Conservation (phyloP, 2,329 filamentous ascomycete species). For the Talaromyces marneffei region DNA sequence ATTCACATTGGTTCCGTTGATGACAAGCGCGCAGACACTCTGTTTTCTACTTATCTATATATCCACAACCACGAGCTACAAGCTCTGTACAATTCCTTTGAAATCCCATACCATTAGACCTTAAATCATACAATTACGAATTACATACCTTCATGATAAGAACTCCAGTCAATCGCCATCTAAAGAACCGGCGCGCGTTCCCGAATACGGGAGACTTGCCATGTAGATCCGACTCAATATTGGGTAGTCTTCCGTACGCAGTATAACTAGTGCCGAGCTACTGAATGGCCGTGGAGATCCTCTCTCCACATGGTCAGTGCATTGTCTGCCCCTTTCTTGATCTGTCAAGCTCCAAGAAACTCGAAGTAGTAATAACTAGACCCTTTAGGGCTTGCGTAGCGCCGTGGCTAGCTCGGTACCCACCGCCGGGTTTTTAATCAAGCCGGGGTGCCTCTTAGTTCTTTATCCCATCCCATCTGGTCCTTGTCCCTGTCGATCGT, state of each 20-base stretch:
- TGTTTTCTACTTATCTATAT: neutral
- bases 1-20: neutral
- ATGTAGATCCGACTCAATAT: slow-evolving; percentile 7
- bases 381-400: neutral
- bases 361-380: neutral
- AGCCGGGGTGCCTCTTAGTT: neutral
- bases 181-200: neutral
- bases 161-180: neutral
- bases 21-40: neutral
- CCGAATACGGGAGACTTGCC: neutral
- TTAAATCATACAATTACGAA: neutral
- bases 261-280: neutral
- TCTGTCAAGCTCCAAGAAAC: neutral
- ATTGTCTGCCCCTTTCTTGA: neutral
- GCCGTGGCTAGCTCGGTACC: neutral
- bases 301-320: slow-evolving; percentile 1
- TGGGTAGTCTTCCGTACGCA: neutral
- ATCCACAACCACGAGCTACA: neutral
- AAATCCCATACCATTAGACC: neutral
- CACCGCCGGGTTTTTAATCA: neutral
- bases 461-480: neutral
- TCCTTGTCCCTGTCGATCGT: neutral
- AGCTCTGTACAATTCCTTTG: neutral
- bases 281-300: neutral
- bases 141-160: neutral